Evolutionary conservation across 2,329 filamentous ascomycete species (phyloP), one percentile per base, ranked within the genome.

Genomic region (Talaromyces sp.): DNA sequence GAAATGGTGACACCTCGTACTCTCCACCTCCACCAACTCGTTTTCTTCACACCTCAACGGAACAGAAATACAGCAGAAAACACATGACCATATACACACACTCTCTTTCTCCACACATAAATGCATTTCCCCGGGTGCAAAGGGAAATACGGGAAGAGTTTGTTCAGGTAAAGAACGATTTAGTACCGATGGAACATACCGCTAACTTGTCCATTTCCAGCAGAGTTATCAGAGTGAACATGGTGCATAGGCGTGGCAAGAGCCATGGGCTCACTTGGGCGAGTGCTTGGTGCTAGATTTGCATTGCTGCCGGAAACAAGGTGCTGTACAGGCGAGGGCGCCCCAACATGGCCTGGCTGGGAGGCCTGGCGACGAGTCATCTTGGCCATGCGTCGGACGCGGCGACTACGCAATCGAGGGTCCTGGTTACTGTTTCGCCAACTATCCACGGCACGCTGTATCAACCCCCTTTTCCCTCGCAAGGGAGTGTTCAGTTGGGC

Each of bases 381-480:
- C 83, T 99, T 99, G 61, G 93, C 93, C 91, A 96, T 95, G 67
- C 95, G 87, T 67, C 95, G 88, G 61, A 99, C 95, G 69, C 95
- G 85, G 75, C 95, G 85, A 77, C 94, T 98, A 73, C 95, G 87
- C 72, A 98, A 82, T 68, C 93, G 86, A 56, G 92, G 91, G 70
- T 99, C 95, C 79, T 96, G 92, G 79, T 98, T 98, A 84, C 94
- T 98, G 81, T 99, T 99, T 65, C 95, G 86, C 95, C 95, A 98
- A 80, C 93, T 97, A 78, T 99, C 95, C 52, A 99, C 95, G 1
- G 95, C 95, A 66, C 95, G 86, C 80, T 99, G 95, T 68, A 99
- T 99, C 63, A 99, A 83, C 7, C 95, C 95, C 68, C 95, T 87
- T 83, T 98, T 98, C 68, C 94, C 94, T 65, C 94, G 87, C 63